These are phyloP conservation scores for Quercus lobata DNA, from an alignment of 331 rosid species.

Conservation along the genomic window DNA sequence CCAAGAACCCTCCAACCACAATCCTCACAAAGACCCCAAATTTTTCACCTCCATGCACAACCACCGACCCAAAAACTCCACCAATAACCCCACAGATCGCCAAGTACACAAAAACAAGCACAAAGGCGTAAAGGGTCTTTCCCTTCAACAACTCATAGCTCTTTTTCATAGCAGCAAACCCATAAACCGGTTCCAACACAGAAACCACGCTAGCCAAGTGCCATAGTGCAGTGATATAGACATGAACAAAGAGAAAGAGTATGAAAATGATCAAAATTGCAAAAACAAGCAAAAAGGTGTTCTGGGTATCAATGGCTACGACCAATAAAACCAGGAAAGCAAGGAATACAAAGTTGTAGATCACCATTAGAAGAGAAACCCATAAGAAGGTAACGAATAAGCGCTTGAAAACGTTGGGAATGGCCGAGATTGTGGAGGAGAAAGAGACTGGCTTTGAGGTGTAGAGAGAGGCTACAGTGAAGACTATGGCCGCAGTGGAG, in stretches of 20 bases:
- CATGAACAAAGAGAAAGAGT: conserved; percentile 64
- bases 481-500: conserved; percentile 93
- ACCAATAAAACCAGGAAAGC: conserved; percentile 39
- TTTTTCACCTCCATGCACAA: conserved; percentile 63
- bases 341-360: conserved; percentile 54
- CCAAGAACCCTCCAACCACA: conserved; percentile 76
- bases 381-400: conserved; percentile 80
- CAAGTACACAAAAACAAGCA: conserved; percentile 55
- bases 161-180: conserved; percentile 80
- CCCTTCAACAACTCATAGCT: conserved; percentile 82
- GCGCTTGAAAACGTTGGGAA: conserved; percentile 81
- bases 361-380: conserved; percentile 71
- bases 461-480: conserved; percentile 93
- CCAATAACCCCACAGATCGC: conserved; percentile 43
- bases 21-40: conserved; percentile 61
- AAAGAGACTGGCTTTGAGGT: conserved; percentile 81
- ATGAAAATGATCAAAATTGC: conserved; percentile 23
- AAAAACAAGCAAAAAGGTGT: conserved; percentile 31
- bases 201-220: conserved; percentile 93
- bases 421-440: conserved; percentile 70
- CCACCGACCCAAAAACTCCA: conserved; percentile 53
- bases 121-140: conserved; percentile 42
- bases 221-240: conserved; percentile 87
- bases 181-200: conserved; percentile 78
- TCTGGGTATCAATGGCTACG: conserved; percentile 51